Conservation (phyloP, 345 rosid genomes). For the Laguncularia racemosa region DNA sequence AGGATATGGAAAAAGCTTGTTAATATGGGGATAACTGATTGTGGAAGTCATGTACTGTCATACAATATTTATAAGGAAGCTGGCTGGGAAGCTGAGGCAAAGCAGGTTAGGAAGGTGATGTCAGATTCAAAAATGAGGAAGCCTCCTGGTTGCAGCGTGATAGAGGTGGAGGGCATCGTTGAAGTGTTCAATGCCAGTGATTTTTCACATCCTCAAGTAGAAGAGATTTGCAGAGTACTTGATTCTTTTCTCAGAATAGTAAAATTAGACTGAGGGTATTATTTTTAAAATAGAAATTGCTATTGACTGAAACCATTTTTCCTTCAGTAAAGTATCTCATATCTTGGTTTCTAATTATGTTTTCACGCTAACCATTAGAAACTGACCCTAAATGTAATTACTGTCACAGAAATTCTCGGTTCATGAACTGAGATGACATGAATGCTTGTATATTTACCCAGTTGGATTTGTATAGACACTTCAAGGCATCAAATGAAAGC, state of each 20-base stretch:
- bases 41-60: slow-evolving; percentile 20
- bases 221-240: slow-evolving; percentile 14
- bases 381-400: too few species aligned
- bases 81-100: slow-evolving; percentile 26
- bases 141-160: slow-evolving; percentile 27
- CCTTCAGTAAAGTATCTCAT: too few species aligned
- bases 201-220: slow-evolving; percentile 12
- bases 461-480: too few species aligned
- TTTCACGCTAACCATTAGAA: too few species aligned
- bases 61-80: slow-evolving; percentile 29
- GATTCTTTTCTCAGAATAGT: slow-evolving; percentile 13
- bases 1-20: slow-evolving; percentile 26
- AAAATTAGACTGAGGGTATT: not conserved
- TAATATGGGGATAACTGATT: slow-evolving; percentile 15
- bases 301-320: too few species aligned
- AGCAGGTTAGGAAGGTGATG: slow-evolving; percentile 15
- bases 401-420: too few species aligned
- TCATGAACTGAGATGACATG: too few species aligned
- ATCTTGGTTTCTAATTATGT: too few species aligned
- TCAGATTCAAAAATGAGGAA: slow-evolving; percentile 22
- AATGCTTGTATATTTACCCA: too few species aligned
- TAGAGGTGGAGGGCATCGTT: slow-evolving; percentile 22
- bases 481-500: too few species aligned
- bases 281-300: too few species aligned
- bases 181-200: slow-evolving; percentile 27